Evolutionary conservation across 805 yeast genomes (phyloP).

Genomic region (Saccharomycopsis selenospora): DNA sequence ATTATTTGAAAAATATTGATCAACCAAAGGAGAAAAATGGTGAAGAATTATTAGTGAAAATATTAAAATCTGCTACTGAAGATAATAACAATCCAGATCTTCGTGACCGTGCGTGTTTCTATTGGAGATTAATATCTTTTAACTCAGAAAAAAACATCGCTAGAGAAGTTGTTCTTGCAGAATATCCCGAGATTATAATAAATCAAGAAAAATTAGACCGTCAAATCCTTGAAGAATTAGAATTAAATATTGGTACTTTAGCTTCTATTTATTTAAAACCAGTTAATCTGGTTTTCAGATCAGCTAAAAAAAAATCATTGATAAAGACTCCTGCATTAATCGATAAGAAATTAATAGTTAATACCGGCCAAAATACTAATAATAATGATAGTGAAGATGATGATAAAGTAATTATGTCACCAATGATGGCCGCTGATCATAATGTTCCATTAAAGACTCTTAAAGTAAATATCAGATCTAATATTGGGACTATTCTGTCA

Average conservation of each 20-base stretch:
- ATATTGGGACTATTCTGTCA: slow-evolving; percentile 17
- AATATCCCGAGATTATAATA: slow-evolving; percentile 54
- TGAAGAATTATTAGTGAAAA: slow-evolving; percentile 48
- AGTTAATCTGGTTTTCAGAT: slow-evolving; percentile 68
- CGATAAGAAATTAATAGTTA: too few relatives aligned
- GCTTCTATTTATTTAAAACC: slow-evolving; percentile 84
- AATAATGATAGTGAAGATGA: not conserved
- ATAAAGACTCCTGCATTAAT: slow-evolving; percentile 44
- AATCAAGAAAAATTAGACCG: slow-evolving; percentile 69
- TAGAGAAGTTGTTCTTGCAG: slow-evolving; percentile 49
- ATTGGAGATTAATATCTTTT: slow-evolving; percentile 68
- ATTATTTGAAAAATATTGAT: slow-evolving; percentile 51
- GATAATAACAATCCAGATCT: slow-evolving; percentile 75
- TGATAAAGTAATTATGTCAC: not conserved
- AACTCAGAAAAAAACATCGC: slow-evolving; percentile 33
- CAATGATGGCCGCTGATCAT: slow-evolving; percentile 4
- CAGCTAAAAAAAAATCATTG: slow-evolving; percentile 45
- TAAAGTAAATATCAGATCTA: slow-evolving; percentile 13
- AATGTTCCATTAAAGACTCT: slow-evolving; percentile 11
- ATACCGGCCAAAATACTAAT: not conserved
- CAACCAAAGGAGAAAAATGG: slow-evolving; percentile 29
- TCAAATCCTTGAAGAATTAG: slow-evolving; percentile 67
- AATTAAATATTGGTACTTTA: slow-evolving; percentile 70
- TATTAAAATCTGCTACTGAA: slow-evolving; percentile 65
- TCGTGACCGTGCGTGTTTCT: slow-evolving; percentile 77